Conservation (phyloP, 108 stramenopile genomes). For the Fragilaria radians region DNA sequence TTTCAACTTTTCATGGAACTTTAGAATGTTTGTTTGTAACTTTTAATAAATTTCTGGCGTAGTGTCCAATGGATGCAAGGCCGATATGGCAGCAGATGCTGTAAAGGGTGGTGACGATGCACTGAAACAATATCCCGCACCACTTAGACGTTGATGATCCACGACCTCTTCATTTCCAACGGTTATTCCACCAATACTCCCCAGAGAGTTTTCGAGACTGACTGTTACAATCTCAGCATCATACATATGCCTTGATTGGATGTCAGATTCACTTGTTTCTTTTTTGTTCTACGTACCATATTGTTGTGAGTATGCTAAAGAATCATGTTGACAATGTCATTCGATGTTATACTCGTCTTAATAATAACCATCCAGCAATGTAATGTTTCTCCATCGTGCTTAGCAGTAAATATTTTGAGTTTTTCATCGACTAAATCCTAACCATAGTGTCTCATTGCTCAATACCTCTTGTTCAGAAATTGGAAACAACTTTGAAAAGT, state of each 20-base stretch:
- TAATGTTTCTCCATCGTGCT: too few species aligned
- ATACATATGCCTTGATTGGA: constrained; percentile 58
- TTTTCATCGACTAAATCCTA: too few species aligned
- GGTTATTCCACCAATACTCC: constrained; percentile 93
- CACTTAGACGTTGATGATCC: constrained; percentile 95
- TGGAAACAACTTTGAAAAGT: too few species aligned
- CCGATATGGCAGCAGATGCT: constrained; percentile 62
- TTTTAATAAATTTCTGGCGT: constrained; percentile 15
- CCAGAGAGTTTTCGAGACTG: constrained; percentile 89
- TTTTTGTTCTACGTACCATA: too few species aligned
- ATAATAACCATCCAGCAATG: too few species aligned
- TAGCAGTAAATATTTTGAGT: too few species aligned
- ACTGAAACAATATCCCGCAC: constrained; percentile 98
- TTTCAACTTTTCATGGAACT: constrained; percentile 34
- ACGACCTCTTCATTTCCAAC: constrained; percentile 95
- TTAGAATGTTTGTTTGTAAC: constrained; percentile 33
- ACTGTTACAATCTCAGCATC: constrained; percentile 91
- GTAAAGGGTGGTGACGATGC: constrained; percentile 97
- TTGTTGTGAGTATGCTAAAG: too few species aligned
- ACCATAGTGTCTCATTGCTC: too few species aligned
- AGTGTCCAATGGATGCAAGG: constrained; percentile 33
- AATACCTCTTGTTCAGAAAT: too few species aligned
- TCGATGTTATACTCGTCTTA: too few species aligned
- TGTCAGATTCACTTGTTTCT: too few species aligned
- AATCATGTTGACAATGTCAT: too few species aligned